Conservation (phyloP, 2,329 filamentous ascomycete genomes). For the Exophiala calicioides region DNA sequence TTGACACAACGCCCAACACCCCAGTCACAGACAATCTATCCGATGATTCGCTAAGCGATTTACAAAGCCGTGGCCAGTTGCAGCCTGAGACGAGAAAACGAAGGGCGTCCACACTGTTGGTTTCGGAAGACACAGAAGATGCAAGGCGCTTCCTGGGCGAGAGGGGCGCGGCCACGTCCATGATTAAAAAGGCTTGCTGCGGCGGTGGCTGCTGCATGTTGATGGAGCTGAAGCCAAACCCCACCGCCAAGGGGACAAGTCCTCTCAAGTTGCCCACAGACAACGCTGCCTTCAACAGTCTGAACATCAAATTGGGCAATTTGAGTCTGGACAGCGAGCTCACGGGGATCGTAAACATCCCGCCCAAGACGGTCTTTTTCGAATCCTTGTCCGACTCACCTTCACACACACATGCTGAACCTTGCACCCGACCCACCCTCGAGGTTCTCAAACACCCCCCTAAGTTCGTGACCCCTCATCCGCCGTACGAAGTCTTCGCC, state of each 20-base stretch:
- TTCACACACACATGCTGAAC: slow-evolving; percentile 12
- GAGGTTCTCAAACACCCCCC: slow-evolving; percentile 65
- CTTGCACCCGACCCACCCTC: slow-evolving; percentile 3
- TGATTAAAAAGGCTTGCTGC: slow-evolving; percentile 64
- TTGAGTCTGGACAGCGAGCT: slow-evolving; percentile 71
- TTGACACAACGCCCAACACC: slow-evolving; percentile 43
- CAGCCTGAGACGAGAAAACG: slow-evolving; percentile 37
- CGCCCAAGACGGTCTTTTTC: slow-evolving; percentile 73
- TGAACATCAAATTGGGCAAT: slow-evolving; percentile 73
- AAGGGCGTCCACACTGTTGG: slow-evolving; percentile 51
- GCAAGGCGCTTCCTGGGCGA: slow-evolving; percentile 60
- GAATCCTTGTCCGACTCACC: slow-evolving; percentile 26
- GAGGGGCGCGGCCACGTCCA: slow-evolving; percentile 53
- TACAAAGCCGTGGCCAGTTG: slow-evolving; percentile 10
- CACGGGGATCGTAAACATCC: slow-evolving; percentile 70
- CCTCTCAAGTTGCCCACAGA: slow-evolving; percentile 66
- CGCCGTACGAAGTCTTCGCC: slow-evolving; percentile 86
- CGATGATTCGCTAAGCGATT: slow-evolving; percentile 37
- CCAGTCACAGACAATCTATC: slow-evolving; percentile 41
- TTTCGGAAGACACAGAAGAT: slow-evolving; percentile 61
- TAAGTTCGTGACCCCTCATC: slow-evolving; percentile 88
- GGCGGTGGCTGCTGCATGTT: slow-evolving; percentile 66
- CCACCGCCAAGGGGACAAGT: slow-evolving; percentile 43
- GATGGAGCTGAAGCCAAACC: slow-evolving; percentile 54
- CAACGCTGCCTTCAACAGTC: slow-evolving; percentile 79